Percentiles rank a stretch among this genome's conserved stretches.
These are phyloP conservation scores for Scutellaria barbata DNA, from an alignment of 257 asterid genomes.

Conservation along the genomic window DNA sequence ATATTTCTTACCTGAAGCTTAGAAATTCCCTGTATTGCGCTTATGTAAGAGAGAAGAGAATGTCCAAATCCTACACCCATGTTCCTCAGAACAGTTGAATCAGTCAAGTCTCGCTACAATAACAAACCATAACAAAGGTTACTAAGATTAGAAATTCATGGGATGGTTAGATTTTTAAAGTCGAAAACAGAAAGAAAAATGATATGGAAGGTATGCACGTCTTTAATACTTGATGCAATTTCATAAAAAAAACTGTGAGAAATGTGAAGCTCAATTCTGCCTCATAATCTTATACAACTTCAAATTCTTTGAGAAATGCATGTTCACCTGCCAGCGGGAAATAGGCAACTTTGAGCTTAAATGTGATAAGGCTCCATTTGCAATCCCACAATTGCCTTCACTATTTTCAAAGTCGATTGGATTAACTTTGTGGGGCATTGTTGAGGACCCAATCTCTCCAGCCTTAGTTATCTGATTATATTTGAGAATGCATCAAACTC, in stretches of 20 bases:
- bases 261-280: constrained; percentile 5
- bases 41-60: constrained; percentile 83
- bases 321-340: constrained; percentile 87
- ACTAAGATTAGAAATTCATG: background rate
- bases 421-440: constrained; percentile 96
- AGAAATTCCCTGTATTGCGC: constrained; percentile 75
- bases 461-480: constrained; percentile 75
- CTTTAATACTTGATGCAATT: background rate
- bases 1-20: constrained; percentile 75
- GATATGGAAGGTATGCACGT: background rate
- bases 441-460: constrained; percentile 90
- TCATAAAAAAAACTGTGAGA: background rate
- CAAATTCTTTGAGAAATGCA: constrained; percentile 8
- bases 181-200: background rate
- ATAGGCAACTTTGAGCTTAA: constrained; percentile 77
- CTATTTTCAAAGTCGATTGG: constrained; percentile 94
- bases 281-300: background rate
- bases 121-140: constrained; percentile 27
- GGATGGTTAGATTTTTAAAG: constrained; percentile 22
- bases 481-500: constrained; percentile 3
- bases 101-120: constrained; percentile 86
- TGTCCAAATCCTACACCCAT: constrained; percentile 94
- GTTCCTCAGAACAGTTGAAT: constrained; percentile 84
- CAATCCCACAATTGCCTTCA: constrained; percentile 83
- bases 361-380: constrained; percentile 69